Evolutionary conservation across 805 yeast genomes (phyloP).

Genomic region (Metschnikowia corniflorae): DNA sequence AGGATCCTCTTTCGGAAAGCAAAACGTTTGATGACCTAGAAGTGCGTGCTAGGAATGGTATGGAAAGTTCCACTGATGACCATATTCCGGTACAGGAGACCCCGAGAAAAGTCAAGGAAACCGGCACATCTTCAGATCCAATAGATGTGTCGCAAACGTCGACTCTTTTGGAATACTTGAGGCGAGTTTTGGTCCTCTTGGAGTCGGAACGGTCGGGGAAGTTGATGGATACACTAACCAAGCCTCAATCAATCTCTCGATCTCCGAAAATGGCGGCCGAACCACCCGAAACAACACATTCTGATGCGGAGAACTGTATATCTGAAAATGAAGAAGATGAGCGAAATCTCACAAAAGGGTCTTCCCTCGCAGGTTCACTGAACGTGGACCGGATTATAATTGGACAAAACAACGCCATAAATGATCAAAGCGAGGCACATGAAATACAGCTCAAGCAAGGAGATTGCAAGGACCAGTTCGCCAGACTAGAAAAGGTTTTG

Average conservation of each 20-base stretch:
- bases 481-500: conserved; percentile 3
- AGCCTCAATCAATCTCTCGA: not conserved
- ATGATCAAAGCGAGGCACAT: not conserved
- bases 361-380: not conserved
- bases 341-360: not conserved
- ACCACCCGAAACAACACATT: not conserved
- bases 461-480: conserved; percentile 5
- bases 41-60: not conserved
- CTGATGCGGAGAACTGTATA: not conserved
- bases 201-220: not conserved
- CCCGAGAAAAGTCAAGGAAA: no score
- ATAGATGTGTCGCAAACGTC: no score
- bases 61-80: not conserved
- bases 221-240: no score
- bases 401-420: not conserved
- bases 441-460: not conserved
- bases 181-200: not conserved
- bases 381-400: not conserved
- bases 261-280: not conserved
- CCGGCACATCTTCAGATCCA: no score
- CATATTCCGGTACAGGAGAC: no score
- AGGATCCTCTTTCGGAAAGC: no score
- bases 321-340: not conserved
- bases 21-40: no score
- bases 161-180: no score